Base-by-base conservation (phyloP, 805 yeast species). In the Ogataea paraovalis region DNA sequence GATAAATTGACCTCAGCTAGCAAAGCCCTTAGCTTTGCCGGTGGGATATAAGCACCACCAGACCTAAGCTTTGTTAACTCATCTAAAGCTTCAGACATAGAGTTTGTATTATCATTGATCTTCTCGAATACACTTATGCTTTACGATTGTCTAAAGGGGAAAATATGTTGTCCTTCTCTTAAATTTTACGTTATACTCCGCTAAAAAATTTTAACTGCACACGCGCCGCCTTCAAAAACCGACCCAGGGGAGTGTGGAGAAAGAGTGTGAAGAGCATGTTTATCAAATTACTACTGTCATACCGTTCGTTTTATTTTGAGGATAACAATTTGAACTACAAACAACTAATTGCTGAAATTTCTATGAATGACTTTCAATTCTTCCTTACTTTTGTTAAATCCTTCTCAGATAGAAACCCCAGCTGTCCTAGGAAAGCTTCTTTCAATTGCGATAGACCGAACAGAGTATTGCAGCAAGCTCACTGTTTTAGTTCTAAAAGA, bases 41-140 rank as follows among this genome's bases (percentile, higher is more conserved):
- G 82, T 3, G 84, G 83, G 1, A 80, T 72, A 54, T 79, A 78
- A 22, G 69, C 65, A 1, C 82, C 82, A 13, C 74, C 73, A 0
- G 73, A 64, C 28, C 69, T 60, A 33, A 74, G 60, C 42, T 64
- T 68, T 55, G 67, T 50, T 13, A 75, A 60, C 39, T 67, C 64
- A 28, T 67, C 59, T 47, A 68, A 65, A 30, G 65, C 66, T 33
- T 46, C 52, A 2, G 53, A 47, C 59, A 57, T 58, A 14, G n/a
- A 6, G 13, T 9, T 22, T 12, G 28, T 21, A 22, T 19, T 3
- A 10, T 12, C 8, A 19, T 32, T n/a, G 14, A 32, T 32, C 14
- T 14, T 14, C 16, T 32, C 18, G 6, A 10, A 10, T 25, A 7
- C 10, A 10, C 9, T 10, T 25, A 25, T 7, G 10, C 28, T 10